A percentile compares a stretch with the other conserved stretches of the same genome.
phyloP scores from a whole-genome alignment of 495 filamentous ascomycete species.

The Aspergillus taichungensis region DNA sequence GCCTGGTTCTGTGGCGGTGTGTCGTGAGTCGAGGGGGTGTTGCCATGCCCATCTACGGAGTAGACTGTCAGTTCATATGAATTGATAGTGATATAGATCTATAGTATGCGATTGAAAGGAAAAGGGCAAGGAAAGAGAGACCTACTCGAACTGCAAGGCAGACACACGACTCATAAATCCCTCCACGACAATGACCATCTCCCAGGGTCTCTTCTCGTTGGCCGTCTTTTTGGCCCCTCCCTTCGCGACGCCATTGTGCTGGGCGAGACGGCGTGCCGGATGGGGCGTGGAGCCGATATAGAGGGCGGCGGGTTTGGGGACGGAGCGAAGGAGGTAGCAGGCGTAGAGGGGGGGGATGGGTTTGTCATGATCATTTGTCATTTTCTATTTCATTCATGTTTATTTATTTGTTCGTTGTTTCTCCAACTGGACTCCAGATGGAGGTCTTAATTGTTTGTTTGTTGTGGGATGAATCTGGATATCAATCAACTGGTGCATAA shows the following conservation, averaged over 20 bases:
- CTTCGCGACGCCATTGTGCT: conserved; percentile 76
- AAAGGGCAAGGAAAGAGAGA: neutral
- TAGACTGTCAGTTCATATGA: no score
- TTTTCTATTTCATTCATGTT: neutral
- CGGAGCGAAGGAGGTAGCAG: conserved; percentile 84
- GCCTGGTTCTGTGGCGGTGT: conserved; percentile 43
- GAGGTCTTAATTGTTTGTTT: no score
- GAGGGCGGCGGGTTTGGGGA: conserved; percentile 48
- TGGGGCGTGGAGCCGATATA: conserved; percentile 93
- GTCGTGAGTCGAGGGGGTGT: conserved; percentile 65
- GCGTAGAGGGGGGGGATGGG: conserved; percentile 66
- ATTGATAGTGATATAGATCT: no score
- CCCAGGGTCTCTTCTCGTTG: conserved; percentile 72
- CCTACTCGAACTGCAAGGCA: conserved; percentile 92
- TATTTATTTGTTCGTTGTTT: no score
- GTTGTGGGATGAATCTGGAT: no score
- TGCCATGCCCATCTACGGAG: conserved; percentile 85
- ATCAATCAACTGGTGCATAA: no score
- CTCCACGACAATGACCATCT: conserved; percentile 80
- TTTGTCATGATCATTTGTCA: conserved; percentile 21
- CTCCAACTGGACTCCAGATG: no score
- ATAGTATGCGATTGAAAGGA: conserved; percentile 4
- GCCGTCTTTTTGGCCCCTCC: conserved; percentile 76
- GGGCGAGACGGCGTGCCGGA: conserved; percentile 67
- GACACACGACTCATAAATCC: conserved; percentile 82